Base-by-base conservation (phyloP, 768 basidiomycete species). In the Mycena sanguinolenta region DNA sequence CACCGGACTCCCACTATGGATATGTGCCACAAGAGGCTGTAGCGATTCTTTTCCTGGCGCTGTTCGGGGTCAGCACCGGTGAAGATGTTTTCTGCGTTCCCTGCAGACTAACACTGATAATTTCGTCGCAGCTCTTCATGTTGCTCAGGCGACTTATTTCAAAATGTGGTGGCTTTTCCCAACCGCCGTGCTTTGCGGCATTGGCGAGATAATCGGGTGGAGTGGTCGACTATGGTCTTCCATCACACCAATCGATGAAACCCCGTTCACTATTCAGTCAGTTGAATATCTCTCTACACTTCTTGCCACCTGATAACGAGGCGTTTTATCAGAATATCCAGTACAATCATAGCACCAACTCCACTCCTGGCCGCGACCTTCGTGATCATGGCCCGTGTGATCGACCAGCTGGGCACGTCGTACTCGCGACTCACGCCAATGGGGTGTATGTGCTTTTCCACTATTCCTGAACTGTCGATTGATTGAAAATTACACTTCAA, bases 281-380 rank as follows among this genome's bases (percentile, higher is more conserved):
- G 14, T 38, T 14, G 36, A 38, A 14, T 14, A 14, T 38, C 36
- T 38, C 8, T 38, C n/a, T n/a, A n/a, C n/a, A n/a, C n/a, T 6
- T 14, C 36, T 14, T 38, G 6, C 14, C 8, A 38, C 36, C 14
- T 38, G 8, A 38, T 38, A 38, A 38, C 14, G 36, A 38, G 14
- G 6, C 36, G 8, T 14, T 38, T 38, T 14, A 1, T 38, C 34
- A 86, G 86, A 65, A 84, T 84, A 3, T 77, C 81, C 3, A 76
- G 80, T 1, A 88, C 86, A 0, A 86, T 90, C 58, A 67, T 90
- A 12, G 87, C 84, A 2, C 90, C 90, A 0, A 90, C 89, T 0
- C 88, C 88, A 1, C 79, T 90, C 14, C 76, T 90, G 6, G 90
- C 89, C 0, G 89, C 82, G 5, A 86, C 84, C 67, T 91, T 90